phyloP scores from a whole-genome alignment of 345 rosid species.

The Eucalyptus cloeziana region DNA sequence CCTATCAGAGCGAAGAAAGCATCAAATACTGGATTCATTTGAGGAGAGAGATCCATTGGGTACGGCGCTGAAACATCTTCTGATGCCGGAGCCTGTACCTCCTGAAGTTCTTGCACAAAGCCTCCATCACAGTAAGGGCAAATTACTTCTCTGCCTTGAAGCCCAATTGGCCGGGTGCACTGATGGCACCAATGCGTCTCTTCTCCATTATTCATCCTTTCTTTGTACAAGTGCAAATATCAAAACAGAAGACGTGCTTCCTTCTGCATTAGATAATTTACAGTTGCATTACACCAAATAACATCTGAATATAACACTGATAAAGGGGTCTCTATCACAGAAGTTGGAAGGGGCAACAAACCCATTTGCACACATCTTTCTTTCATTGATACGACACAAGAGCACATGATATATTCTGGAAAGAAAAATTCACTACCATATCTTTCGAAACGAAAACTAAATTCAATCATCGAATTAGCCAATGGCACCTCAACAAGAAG shows the following conservation, averaged over 20 bases:
- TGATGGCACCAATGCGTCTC: neutral
- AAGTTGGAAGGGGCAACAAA: neutral
- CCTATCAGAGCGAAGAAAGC: neutral
- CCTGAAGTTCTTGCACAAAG: slow-evolving; percentile 1
- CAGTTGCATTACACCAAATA: neutral
- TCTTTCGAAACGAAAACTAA: neutral
- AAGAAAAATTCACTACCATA: neutral
- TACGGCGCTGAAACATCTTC: neutral
- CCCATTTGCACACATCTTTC: neutral
- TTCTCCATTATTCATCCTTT: neutral
- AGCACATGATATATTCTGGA: neutral
- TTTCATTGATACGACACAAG: neutral
- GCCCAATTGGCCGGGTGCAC: neutral
- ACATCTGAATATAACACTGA: neutral
- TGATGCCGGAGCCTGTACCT: neutral
- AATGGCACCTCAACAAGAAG: neutral
- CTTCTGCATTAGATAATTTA: neutral
- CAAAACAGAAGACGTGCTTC: neutral
- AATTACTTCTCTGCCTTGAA: neutral
- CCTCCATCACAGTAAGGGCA: slow-evolving; percentile 3
- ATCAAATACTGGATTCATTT: neutral
- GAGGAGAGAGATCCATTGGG: neutral
- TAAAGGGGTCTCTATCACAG: neutral
- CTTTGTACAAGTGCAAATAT: neutral
- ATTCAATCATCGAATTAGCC: neutral